Base-by-base conservation (phyloP, 2,329 filamentous ascomycete genomes). In the Proliferodiscus dingleyae region DNA sequence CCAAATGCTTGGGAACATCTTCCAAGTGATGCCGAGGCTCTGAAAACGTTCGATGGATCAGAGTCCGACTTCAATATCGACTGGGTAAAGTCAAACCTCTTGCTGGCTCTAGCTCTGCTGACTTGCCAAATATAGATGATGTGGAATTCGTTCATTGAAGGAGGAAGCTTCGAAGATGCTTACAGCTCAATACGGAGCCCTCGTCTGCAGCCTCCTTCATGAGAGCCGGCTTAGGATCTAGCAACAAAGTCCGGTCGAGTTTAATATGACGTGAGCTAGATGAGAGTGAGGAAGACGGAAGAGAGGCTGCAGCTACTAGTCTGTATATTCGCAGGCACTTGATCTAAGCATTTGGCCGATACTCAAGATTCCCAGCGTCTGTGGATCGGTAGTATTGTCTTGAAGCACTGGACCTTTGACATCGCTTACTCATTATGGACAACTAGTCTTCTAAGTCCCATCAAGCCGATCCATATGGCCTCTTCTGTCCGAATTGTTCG, bases 401-500 rank as follows among this genome's bases (percentile, higher is more conserved):
- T n/a, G n/a, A n/a, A n/a, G n/a, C n/a, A n/a, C n/a, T n/a, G n/a
- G n/a, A n/a, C n/a, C n/a, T n/a, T n/a, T n/a, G n/a, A n/a, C n/a
- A n/a, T n/a, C n/a, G n/a, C n/a, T n/a, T n/a, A n/a, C n/a, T 56
- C 46, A 42, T 63, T 63, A 4, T 49, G 53, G 33, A 57, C 77
- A 43, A 61, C 73, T 39, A 83, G 55, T 48, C 70, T 72, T 60
- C 81, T 77, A 61, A 93, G 61, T 2, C 80, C 79, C 59, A 83
- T 83, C 62, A 94, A 64, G 0, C 82, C 87, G 61, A 93, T 78
- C 68, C 85, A 87, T 15, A 94, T 68, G 1, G 88, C 87, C 67
- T 95, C 89, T 57, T 94, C 88, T 0, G 88, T 93, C 51, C 86
- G 71, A 51, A 95, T 91, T 1, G 83, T 89, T 57, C 88, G 73